phyloP scores from a whole-genome alignment of 106 monocot genomes.

The Hemerocallis citrina region DNA sequence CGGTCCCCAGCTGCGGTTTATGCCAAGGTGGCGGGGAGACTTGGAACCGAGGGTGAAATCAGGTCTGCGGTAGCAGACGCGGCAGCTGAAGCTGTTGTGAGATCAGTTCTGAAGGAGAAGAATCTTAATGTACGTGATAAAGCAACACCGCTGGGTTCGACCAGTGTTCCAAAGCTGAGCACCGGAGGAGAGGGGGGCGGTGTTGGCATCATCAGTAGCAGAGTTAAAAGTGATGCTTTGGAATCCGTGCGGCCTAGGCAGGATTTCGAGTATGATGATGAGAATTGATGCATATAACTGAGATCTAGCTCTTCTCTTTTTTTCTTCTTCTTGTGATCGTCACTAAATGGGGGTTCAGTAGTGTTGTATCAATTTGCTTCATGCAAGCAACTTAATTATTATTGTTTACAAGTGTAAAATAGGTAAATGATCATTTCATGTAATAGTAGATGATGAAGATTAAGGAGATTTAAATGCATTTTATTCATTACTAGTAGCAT shows the following conservation, averaged over 20 bases:
- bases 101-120: conserved; percentile 58
- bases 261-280: conserved; percentile 48
- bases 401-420: no score
- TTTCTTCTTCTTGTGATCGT: no score
- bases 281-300: conserved; percentile 13
- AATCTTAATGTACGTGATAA: conserved; percentile 23
- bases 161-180: conserved; percentile 62
- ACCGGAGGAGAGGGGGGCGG: neutral
- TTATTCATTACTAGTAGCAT: no score
- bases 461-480: no score
- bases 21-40: conserved; percentile 28
- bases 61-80: conserved; percentile 40
- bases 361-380: no score
- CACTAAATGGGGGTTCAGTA: no score
- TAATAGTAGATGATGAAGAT: no score
- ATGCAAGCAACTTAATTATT: no score
- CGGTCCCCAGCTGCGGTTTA: conserved; percentile 16
- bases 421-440: no score
- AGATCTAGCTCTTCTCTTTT: neutral
- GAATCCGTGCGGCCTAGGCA: conserved; percentile 48
- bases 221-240: no score
- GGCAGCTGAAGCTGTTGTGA: conserved; percentile 33
- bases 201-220: conserved; percentile 33
- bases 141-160: conserved; percentile 31
- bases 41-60: conserved; percentile 24